Conservation (phyloP, 768 basidiomycete species). For the Cyclocybe aegerita region DNA sequence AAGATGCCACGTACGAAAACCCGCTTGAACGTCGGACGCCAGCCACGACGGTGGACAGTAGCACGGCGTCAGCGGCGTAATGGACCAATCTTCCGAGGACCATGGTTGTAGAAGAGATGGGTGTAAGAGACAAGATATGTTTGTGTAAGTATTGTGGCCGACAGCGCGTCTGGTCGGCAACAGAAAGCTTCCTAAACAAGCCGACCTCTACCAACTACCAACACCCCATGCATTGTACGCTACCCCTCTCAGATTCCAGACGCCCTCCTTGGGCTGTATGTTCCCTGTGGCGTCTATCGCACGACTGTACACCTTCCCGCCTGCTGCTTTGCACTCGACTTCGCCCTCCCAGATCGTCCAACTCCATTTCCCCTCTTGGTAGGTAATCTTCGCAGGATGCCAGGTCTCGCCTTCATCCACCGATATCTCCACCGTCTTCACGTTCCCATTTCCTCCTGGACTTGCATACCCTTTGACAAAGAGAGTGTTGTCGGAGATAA, state of each 20-base stretch:
- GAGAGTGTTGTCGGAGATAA: constrained; percentile 30
- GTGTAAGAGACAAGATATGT: not conserved
- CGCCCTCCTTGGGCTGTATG: constrained; percentile 45
- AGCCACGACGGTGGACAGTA: constrained; percentile 87
- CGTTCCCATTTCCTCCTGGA: constrained; percentile 41
- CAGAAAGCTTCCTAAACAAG: constrained; percentile 9
- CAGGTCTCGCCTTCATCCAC: constrained; percentile 53
- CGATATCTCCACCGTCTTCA: constrained; percentile 50
- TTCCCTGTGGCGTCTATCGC: constrained; percentile 51
- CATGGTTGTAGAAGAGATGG: constrained; percentile 30
- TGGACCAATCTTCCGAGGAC: constrained; percentile 76
- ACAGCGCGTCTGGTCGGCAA: constrained; percentile 1
- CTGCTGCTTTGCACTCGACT: constrained; percentile 31
- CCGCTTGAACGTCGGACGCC: constrained; percentile 91
- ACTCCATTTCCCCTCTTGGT: constrained; percentile 67
- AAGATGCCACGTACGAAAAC: constrained; percentile 65
- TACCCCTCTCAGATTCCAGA: constrained; percentile 72
- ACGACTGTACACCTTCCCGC: constrained; percentile 44
- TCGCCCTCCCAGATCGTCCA: constrained; percentile 71
- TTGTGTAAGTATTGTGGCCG: not conserved
- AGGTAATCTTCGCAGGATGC: constrained; percentile 49
- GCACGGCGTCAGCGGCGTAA: constrained; percentile 79
- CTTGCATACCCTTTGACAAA: constrained; percentile 60
- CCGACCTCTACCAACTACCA: constrained; percentile 30
- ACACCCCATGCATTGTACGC: constrained; percentile 54